Base-by-base conservation (phyloP, 768 basidiomycete species). In the Leccinum fibrillosum region DNA sequence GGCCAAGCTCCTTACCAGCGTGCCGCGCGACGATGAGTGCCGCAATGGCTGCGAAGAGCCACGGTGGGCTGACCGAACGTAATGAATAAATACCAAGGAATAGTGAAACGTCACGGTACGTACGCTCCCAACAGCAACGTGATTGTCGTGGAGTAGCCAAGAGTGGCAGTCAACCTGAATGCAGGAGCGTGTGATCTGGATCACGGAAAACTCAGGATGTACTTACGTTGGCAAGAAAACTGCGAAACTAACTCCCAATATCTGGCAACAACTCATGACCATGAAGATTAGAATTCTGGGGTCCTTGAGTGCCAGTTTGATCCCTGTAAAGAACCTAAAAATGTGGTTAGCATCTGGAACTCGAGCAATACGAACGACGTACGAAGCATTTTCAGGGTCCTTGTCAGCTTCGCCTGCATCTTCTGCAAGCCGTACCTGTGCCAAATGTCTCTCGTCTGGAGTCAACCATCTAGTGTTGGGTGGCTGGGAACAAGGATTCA, bases 361-460 rank as follows among this genome's bases (percentile, higher is more conserved):
- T 21, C 7, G 30, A 21, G 9, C 10, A 7, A 50, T 12, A 25
- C 35, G 48, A 42, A 48, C 17, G 9, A 74, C 83, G 42, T 67
- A 87, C 86, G 86, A 83, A 51, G 84, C 85, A 30, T 77, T 72
- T 0, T 67, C 66, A 19, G 78, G 78, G 61, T 88, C 86, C 63
- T 79, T 71, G 62, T 88, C 86, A 0, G 85, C 85, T 71, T 88
- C 85, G 5, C 85, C 85, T 8, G 82, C 83, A 64, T 88, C 86
- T 63, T 88, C 86, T 0, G 86, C 82, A 15, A 88, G 79, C 11
- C 86, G 82, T 17, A 79, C 80, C 68, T 86, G 85, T 6, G 86
- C 86, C n/a, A 88, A 75, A 30, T 77, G 79, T 21, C 78, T 75
- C 57, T 87, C 80, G 7, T 74, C 69, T 0, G 76, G 65, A 13